These are phyloP conservation scores for Lactifluus echinatus DNA, from an alignment of 768 basidiomycete genomes.

Conservation along the genomic window DNA sequence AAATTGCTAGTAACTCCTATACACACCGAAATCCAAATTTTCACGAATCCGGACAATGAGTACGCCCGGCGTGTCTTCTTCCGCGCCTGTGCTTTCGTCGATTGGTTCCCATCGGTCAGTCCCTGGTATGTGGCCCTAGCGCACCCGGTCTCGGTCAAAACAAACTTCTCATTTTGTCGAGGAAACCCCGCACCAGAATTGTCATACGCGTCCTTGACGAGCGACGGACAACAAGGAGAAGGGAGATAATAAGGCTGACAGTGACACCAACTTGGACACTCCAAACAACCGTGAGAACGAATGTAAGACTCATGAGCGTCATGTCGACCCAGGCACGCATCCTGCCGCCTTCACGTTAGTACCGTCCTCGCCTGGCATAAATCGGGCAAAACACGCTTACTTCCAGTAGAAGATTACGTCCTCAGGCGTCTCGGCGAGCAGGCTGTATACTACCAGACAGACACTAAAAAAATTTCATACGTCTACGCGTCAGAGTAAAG, in stretches of 20 bases:
- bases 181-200: conserved; percentile 53
- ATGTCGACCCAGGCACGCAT: conserved; percentile 94
- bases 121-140: conserved; percentile 76
- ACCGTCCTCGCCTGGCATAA: not conserved
- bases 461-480: conserved; percentile 46
- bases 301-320: conserved; percentile 79
- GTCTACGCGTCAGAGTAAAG: not conserved
- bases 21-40: conserved; percentile 80
- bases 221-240: conserved; percentile 82
- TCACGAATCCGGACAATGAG: conserved; percentile 87
- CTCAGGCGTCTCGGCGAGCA: conserved; percentile 80
- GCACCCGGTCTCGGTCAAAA: not conserved
- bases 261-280: conserved; percentile 88
- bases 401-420: conserved; percentile 80
- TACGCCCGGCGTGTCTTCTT: conserved; percentile 71
- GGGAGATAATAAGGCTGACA: conserved; percentile 79
- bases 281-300: conserved; percentile 80
- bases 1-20: not conserved
- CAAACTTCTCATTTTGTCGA: not conserved
- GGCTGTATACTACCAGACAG: conserved; percentile 73
- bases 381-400: conserved; percentile 35
- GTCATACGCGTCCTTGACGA: conserved; percentile 87
- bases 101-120: conserved; percentile 88
- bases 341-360: conserved; percentile 28
- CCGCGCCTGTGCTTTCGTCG: conserved; percentile 76